Percentiles rank a stretch among this genome's conserved stretches.
Conservation (phyloP, 352 stramenopile species). For the Phytophthora meadii region DNA sequence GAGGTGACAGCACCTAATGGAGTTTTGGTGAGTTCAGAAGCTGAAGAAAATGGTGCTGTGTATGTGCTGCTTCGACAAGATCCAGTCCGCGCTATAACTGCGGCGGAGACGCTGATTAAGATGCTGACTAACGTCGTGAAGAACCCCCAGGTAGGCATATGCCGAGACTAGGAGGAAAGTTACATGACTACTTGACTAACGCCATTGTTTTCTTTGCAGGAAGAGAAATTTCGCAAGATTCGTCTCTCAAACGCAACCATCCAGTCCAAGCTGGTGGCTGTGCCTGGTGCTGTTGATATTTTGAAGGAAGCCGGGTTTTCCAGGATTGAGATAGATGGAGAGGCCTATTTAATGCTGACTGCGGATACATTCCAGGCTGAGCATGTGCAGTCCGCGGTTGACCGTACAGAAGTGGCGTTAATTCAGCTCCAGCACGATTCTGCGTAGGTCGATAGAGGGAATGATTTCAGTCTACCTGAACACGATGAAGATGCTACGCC, state of each 20-base stretch:
- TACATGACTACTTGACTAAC: constrained; percentile 2
- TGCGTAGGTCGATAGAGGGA: constrained; percentile 23
- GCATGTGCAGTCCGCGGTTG: constrained; percentile 62
- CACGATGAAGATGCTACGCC: constrained; percentile 22
- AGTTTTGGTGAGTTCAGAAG: background rate
- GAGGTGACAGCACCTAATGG: constrained; percentile 7
- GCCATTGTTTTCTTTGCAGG: constrained; percentile 33
- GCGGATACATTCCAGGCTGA: constrained; percentile 42
- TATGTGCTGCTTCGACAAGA: constrained; percentile 74
- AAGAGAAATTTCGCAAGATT: constrained; percentile 79
- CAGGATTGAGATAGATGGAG: constrained; percentile 46
- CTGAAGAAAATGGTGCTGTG: constrained; percentile 48
- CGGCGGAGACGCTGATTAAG: constrained; percentile 72
- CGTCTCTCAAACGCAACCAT: constrained; percentile 66
- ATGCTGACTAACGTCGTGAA: constrained; percentile 73
- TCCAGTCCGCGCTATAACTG: constrained; percentile 51
- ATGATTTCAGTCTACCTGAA: constrained; percentile 14
- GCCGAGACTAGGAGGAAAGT: too few species aligned
- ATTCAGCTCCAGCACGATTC: constrained; percentile 75
- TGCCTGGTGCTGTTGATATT: constrained; percentile 62
- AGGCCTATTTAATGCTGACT: constrained; percentile 65
- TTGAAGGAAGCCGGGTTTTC: constrained; percentile 66
- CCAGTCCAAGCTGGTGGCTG: constrained; percentile 69
- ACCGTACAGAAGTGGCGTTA: constrained; percentile 69
- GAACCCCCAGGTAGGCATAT: constrained; percentile 54